Evolutionary conservation across 1,139 yeast genomes (phyloP).

Genomic region (Blastobotrys illinoisensis): DNA sequence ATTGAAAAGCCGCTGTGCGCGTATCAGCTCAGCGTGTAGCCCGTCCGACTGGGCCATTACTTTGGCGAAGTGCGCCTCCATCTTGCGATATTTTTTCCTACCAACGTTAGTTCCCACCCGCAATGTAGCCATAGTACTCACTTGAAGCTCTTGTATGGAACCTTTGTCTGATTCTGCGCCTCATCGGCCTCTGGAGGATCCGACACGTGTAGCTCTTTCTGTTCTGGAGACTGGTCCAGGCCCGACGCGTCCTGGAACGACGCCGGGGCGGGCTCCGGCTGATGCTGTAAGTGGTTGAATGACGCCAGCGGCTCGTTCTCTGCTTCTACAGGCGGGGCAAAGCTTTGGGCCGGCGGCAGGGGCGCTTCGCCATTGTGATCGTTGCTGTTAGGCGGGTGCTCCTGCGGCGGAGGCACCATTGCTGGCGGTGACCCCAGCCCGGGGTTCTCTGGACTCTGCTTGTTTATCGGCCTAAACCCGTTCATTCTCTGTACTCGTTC

Average conservation of each 20-base stretch:
- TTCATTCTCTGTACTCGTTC: not conserved
- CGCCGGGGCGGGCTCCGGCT: not conserved
- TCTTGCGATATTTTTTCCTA: constrained; percentile 25
- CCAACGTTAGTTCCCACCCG: not conserved
- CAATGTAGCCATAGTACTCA: not conserved
- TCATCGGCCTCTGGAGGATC: not conserved
- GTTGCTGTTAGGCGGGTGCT: not conserved
- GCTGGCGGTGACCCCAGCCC: not conserved
- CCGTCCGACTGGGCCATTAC: constrained; percentile 24
- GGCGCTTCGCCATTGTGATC: not conserved
- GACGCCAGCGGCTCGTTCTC: not conserved
- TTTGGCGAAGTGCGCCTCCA: constrained; percentile 21
- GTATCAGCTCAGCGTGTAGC: constrained; percentile 18
- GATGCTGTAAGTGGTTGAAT: not conserved
- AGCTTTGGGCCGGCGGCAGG: not conserved
- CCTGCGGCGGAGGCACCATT: not conserved
- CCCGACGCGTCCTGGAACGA: not conserved
- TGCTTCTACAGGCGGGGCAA: not conserved
- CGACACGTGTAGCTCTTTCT: not conserved
- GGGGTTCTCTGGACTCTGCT: not conserved
- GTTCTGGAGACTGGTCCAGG: not conserved
- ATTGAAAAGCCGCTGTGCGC: constrained; percentile 20
- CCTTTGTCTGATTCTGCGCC: not conserved
- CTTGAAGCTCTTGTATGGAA: constrained; percentile 9
- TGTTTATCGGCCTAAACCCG: not conserved